phyloP scores from a whole-genome alignment of 306 rosid genomes.

The Dryas drummondii region DNA sequence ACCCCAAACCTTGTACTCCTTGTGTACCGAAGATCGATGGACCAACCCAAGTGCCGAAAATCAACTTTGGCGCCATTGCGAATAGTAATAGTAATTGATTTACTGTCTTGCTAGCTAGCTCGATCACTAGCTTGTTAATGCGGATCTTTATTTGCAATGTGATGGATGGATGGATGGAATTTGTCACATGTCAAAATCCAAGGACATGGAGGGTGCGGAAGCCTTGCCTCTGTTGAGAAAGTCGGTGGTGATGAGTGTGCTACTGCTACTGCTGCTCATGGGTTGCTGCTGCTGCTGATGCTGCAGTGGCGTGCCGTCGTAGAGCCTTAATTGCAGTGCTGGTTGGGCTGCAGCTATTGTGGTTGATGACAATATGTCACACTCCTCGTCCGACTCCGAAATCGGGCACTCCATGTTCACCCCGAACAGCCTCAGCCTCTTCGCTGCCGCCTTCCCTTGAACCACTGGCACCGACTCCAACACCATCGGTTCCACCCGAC shows the following conservation, averaged over 20 bases:
- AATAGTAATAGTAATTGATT: too few relatives aligned
- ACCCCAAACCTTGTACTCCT: slow-evolving; percentile 10
- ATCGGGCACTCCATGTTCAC: slow-evolving; percentile 49
- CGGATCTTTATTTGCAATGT: not conserved
- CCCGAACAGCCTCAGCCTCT: slow-evolving; percentile 48
- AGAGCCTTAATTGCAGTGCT: slow-evolving; percentile 36
- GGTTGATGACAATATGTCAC: slow-evolving; percentile 22
- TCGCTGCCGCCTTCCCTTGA: slow-evolving; percentile 40
- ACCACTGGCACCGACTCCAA: slow-evolving; percentile 42
- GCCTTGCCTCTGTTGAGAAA: slow-evolving; percentile 39
- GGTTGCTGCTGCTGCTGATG: too few relatives aligned
- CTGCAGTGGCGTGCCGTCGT: slow-evolving; percentile 39
- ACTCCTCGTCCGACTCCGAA: slow-evolving; percentile 33
- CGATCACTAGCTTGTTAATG: too few relatives aligned
- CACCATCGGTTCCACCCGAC: slow-evolving; percentile 28
- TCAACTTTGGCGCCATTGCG: too few relatives aligned
- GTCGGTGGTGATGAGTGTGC: slow-evolving; percentile 23
- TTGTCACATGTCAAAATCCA: slow-evolving; percentile 37
- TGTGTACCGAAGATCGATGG: too few relatives aligned
- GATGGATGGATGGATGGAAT: not conserved
- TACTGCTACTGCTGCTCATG: too few relatives aligned
- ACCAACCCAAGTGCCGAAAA: too few relatives aligned
- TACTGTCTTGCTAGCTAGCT: too few relatives aligned
- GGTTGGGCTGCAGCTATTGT: not conserved
- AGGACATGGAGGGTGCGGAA: slow-evolving; percentile 25